phyloP scores from a whole-genome alignment of 129 eudicot genomes.

The Helianthus tuberosus region DNA sequence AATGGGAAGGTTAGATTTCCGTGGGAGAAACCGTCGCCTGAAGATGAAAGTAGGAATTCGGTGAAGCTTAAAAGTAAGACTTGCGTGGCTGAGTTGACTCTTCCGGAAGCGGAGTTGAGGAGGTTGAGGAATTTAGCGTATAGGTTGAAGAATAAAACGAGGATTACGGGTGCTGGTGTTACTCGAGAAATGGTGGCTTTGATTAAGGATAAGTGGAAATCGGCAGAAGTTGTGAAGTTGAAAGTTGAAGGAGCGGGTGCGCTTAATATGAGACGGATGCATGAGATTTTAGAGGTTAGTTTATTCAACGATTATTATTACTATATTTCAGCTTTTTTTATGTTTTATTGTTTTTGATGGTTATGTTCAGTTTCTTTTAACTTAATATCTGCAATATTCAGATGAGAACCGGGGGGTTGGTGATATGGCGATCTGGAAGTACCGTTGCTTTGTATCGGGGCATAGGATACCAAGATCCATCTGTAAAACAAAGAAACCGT shows the following conservation, averaged over 20 bases:
- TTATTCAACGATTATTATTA: conserved; percentile 19
- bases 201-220: conserved; percentile 78
- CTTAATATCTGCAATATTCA: conserved; percentile 19
- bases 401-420: conserved; percentile 92
- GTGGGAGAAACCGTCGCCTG: conserved; percentile 67
- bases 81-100: conserved; percentile 77
- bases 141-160: conserved; percentile 63
- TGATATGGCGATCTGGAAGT: conserved; percentile 96
- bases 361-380: conserved; percentile 10
- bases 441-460: conserved; percentile 84
- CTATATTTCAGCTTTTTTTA: background rate
- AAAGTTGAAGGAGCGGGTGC: conserved; percentile 92
- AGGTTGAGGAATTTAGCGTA: conserved; percentile 66
- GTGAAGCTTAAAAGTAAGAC: conserved; percentile 66
- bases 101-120: conserved; percentile 78
- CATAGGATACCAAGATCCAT: conserved; percentile 65
- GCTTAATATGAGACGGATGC: conserved; percentile 90
- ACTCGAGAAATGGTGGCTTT: conserved; percentile 72
- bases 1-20: conserved; percentile 75
- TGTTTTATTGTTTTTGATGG: background rate
- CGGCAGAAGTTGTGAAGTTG: conserved; percentile 73
- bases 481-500: conserved; percentile 34
- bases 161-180: conserved; percentile 76
- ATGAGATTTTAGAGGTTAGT: conserved; percentile 86
- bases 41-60: conserved; percentile 42